phyloP scores from a whole-genome alignment of 2,329 filamentous ascomycete genomes.

The Calonectria naviculata region DNA sequence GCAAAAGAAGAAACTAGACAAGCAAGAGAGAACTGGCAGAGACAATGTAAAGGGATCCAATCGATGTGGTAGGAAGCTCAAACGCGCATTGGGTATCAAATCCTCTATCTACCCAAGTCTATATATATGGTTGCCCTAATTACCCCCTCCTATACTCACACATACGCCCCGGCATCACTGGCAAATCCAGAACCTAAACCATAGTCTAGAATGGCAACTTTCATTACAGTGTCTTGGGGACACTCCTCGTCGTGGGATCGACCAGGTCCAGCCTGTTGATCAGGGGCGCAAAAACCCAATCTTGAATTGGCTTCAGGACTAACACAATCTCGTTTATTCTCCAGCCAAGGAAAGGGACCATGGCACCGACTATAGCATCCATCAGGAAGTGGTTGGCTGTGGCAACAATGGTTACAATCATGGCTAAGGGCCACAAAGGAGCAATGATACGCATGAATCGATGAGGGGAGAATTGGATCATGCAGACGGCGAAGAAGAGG shows the following conservation, averaged over 20 bases:
- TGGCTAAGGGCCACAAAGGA: constrained; percentile 54
- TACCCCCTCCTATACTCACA: neutral
- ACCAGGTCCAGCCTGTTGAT: constrained; percentile 37
- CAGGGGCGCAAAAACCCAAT: constrained; percentile 40
- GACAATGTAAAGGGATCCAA: neutral
- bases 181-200: neutral
- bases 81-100: constrained; percentile 3
- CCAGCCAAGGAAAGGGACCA: constrained; percentile 50
- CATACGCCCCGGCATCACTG: constrained; percentile 14
- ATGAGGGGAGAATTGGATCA: constrained; percentile 54
- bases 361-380: constrained; percentile 48
- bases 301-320: constrained; percentile 41
- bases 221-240: constrained; percentile 30
- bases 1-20: neutral
- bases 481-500: constrained; percentile 47
- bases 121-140: neutral
- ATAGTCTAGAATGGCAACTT: neutral
- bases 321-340: constrained; percentile 41
- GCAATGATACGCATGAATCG: constrained; percentile 47
- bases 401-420: constrained; percentile 54
- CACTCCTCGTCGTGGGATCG: constrained; percentile 22
- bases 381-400: constrained; percentile 54
- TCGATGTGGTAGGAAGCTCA: neutral
- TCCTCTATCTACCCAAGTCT: constrained; percentile 13
- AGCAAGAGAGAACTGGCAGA: no score